Evolutionary conservation across 1,284 basidiomycete species (phyloP).

Genomic region (Volvariella surrecta): DNA sequence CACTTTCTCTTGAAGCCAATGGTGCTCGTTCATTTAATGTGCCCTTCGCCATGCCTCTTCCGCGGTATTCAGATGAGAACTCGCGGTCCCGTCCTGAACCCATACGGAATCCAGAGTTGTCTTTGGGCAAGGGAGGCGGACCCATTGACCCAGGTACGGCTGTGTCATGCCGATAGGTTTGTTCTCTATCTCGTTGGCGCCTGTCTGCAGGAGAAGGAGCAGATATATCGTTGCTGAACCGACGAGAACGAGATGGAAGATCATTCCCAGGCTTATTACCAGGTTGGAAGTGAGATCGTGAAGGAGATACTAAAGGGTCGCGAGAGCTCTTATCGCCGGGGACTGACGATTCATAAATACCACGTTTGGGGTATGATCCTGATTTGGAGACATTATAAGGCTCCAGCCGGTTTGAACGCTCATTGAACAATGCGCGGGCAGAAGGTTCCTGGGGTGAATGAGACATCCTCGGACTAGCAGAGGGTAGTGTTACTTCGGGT

Average conservation of each 20-base stretch:
- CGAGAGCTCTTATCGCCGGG: slow-evolving; percentile 32
- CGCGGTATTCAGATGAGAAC: neutral
- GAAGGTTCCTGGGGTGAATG: slow-evolving; percentile 36
- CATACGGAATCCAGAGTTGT: slow-evolving; percentile 13
- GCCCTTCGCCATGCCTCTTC: no score
- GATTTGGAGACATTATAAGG: slow-evolving; percentile 47
- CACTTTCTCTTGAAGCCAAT: slow-evolving; percentile 21
- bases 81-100: slow-evolving; percentile 19
- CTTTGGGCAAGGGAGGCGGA: slow-evolving; percentile 21
- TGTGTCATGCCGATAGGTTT: slow-evolving; percentile 18
- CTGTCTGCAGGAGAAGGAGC: slow-evolving; percentile 14
- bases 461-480: slow-evolving; percentile 17
- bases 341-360: slow-evolving; percentile 30
- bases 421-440: slow-evolving; percentile 80
- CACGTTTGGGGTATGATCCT: slow-evolving; percentile 32
- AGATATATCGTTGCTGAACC: slow-evolving; percentile 23
- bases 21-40: neutral
- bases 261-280: slow-evolving; percentile 11
- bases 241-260: slow-evolving; percentile 18
- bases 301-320: neutral
- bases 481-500: slow-evolving; percentile 9
- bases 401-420: slow-evolving; percentile 79
- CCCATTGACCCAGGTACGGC: slow-evolving; percentile 18
- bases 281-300: slow-evolving; percentile 1
- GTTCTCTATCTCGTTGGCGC: slow-evolving; percentile 19